A percentile compares a stretch with the other conserved stretches of the same genome.
Evolutionary conservation across 2,329 filamentous ascomycete species (phyloP).

Genomic region (Cucurbitaria berberidis): DNA sequence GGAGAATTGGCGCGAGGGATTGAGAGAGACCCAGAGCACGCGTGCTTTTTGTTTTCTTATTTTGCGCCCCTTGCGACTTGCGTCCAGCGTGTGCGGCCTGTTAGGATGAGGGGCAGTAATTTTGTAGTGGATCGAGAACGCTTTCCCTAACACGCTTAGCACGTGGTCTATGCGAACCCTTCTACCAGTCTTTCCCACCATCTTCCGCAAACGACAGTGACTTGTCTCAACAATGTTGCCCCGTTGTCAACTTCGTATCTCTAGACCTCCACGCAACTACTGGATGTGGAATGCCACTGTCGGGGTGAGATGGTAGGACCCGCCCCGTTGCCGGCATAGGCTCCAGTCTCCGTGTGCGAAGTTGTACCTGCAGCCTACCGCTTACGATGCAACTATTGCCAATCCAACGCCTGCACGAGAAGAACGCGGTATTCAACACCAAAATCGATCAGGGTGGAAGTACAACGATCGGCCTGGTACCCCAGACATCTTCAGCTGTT

Average conservation of each 20-base stretch:
- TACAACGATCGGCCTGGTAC: not conserved
- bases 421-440: not conserved
- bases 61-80: constrained; percentile 34
- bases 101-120: constrained; percentile 22
- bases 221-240: not conserved
- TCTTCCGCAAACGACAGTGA: not conserved
- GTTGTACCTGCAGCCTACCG: constrained; percentile 13
- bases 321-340: not conserved
- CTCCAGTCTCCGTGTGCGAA: not conserved
- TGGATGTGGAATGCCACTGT: not conserved
- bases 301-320: not conserved
- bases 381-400: constrained; percentile 2
- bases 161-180: constrained; percentile 19
- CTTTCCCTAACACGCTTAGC: constrained; percentile 20
- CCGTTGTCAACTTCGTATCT: not conserved
- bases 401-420: not conserved
- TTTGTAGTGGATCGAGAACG: constrained; percentile 19
- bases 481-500: not conserved
- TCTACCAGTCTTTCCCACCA: not conserved
- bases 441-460: not conserved
- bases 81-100: constrained; percentile 34
- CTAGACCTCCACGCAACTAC: not conserved
- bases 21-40: constrained; percentile 16
- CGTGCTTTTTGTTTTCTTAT: constrained; percentile 19
- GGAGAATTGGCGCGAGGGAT: constrained; percentile 16